These are phyloP conservation scores for Heritiera fomes DNA, from an alignment of 345 rosid genomes.

Conservation along the genomic window DNA sequence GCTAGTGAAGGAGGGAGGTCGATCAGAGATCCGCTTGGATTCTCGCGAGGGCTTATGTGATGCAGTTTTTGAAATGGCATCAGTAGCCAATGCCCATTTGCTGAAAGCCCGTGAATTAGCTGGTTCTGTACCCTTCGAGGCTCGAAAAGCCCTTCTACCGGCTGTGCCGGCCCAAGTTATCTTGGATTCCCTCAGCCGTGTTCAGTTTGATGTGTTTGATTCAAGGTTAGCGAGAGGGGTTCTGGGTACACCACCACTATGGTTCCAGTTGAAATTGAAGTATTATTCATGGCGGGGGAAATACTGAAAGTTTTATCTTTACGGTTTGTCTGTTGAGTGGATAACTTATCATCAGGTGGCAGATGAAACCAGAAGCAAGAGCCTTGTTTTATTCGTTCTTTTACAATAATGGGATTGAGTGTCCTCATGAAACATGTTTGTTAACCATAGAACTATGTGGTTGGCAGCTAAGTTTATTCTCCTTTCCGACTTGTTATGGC, in stretches of 20 bases:
- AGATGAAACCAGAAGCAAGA: neutral
- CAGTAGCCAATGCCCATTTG: slow-evolving; percentile 78
- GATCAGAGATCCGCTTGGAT: slow-evolving; percentile 56
- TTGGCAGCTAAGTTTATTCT: neutral
- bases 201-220: slow-evolving; percentile 82
- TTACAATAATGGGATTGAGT: slow-evolving; percentile 11
- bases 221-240: slow-evolving; percentile 69
- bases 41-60: slow-evolving; percentile 62
- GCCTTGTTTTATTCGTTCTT: neutral
- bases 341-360: neutral
- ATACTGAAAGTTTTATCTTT: slow-evolving; percentile 37
- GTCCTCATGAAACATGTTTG: slow-evolving; percentile 12
- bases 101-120: slow-evolving; percentile 81
- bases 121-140: slow-evolving; percentile 61
- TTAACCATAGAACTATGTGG: neutral
- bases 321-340: neutral
- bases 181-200: slow-evolving; percentile 54
- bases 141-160: slow-evolving; percentile 70
- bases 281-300: slow-evolving; percentile 74
- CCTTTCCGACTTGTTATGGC: neutral
- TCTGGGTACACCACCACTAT: slow-evolving; percentile 76
- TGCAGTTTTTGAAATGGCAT: slow-evolving; percentile 84
- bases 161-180: slow-evolving; percentile 77
- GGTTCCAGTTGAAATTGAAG: slow-evolving; percentile 77
- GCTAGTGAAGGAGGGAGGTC: slow-evolving; percentile 63